phyloP scores from a whole-genome alignment of 345 rosid species.

The Angophora floribunda region DNA sequence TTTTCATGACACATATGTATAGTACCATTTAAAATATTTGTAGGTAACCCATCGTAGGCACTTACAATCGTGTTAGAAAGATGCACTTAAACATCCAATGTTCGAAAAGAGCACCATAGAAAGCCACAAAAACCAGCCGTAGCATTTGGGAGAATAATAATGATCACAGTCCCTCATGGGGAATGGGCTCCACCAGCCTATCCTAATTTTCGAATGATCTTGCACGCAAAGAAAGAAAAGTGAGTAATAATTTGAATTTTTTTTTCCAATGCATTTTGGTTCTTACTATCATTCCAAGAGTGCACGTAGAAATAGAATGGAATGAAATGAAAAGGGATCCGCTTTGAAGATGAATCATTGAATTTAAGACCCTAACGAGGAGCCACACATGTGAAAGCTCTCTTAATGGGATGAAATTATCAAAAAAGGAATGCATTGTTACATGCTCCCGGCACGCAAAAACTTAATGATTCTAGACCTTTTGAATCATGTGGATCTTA shows the following conservation, averaged over 20 bases:
- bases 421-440: neutral
- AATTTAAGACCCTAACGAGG: neutral
- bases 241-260: neutral
- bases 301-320: neutral
- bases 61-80: neutral
- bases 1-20: neutral
- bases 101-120: neutral
- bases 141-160: neutral
- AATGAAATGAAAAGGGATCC: neutral
- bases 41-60: neutral
- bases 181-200: neutral
- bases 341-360: neutral
- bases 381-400: neutral
- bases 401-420: neutral
- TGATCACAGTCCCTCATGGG: neutral
- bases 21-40: neutral
- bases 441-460: neutral
- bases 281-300: neutral
- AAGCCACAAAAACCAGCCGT: neutral
- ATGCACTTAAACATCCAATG: neutral
- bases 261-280: neutral
- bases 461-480: neutral
- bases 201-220: neutral
- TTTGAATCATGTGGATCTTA: rapidly evolving
- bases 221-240: neutral